Percentiles rank a stretch among this genome's conserved stretches.
phyloP scores from a whole-genome alignment of 2,329 filamentous ascomycete species.

The Dactylellina cionopaga region DNA sequence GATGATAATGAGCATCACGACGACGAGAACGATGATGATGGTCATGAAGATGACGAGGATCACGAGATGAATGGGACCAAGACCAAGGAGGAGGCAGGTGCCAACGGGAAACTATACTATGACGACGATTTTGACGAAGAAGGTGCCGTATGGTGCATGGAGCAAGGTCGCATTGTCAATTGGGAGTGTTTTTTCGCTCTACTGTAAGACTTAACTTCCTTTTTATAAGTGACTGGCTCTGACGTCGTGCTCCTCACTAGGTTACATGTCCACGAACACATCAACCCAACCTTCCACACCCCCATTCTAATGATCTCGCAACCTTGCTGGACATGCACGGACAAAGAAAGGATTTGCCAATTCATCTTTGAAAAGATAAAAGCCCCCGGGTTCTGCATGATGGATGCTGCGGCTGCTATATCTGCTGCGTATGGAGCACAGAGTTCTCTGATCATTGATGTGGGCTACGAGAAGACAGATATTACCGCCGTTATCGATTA shows the following conservation, averaged over 20 bases:
- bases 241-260: slow-evolving; percentile 40
- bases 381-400: slow-evolving; percentile 87
- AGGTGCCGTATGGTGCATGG: slow-evolving; percentile 87
- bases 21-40: slow-evolving; percentile 55
- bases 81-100: slow-evolving; percentile 66
- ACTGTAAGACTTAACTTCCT: slow-evolving; percentile 65
- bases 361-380: slow-evolving; percentile 98
- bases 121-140: slow-evolving; percentile 89
- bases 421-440: slow-evolving; percentile 82
- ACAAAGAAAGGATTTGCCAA: slow-evolving; percentile 86
- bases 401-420: slow-evolving; percentile 87
- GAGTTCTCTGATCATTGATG: slow-evolving; percentile 86
- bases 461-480: slow-evolving; percentile 91
- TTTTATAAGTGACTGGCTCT: not conserved
- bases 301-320: slow-evolving; percentile 90
- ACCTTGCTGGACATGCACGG: slow-evolving; percentile 87
- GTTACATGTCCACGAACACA: slow-evolving; percentile 81
- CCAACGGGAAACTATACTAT: slow-evolving; percentile 68
- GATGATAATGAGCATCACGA: slow-evolving; percentile 56
- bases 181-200: slow-evolving; percentile 95
- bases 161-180: slow-evolving; percentile 82
- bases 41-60: slow-evolving; percentile 56
- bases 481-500: slow-evolving; percentile 90
- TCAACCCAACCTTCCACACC: slow-evolving; percentile 92
- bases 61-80: slow-evolving; percentile 58